phyloP scores from a whole-genome alignment of 2,329 filamentous ascomycete genomes.

The Rhynchosporium agropyri region DNA sequence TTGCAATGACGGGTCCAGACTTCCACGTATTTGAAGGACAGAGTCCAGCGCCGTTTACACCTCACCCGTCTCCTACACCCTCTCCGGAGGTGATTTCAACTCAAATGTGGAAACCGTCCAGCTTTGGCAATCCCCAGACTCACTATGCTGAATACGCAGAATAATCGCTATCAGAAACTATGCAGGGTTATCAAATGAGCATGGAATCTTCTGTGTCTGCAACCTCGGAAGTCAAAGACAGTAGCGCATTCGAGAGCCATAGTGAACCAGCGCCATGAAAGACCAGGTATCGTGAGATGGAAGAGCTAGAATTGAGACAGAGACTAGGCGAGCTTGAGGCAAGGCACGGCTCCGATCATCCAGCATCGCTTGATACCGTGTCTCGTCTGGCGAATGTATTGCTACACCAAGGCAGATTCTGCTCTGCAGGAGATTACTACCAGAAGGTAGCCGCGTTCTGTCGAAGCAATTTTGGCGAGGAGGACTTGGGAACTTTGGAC shows the following conservation, averaged over 20 bases:
- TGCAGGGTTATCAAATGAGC: not conserved
- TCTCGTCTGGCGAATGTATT: constrained; percentile 1
- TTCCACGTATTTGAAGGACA: not conserved
- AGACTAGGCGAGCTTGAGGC: not conserved
- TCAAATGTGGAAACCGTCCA: not conserved
- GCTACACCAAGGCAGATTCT: not conserved
- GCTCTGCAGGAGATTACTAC: not conserved
- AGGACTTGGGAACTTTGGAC: not conserved
- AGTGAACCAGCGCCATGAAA: not conserved
- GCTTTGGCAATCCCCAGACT: not conserved
- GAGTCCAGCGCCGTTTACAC: constrained; percentile 15
- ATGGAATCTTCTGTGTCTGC: not conserved
- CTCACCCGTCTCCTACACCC: constrained; percentile 1
- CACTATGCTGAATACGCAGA: not conserved
- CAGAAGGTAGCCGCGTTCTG: not conserved
- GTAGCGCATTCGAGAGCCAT: not conserved
- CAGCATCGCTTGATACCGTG: constrained; percentile 7
- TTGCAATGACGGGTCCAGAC: not conserved
- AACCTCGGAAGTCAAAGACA: not conserved
- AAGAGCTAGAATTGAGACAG: constrained; percentile 12
- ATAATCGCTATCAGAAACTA: not conserved
- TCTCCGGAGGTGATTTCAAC: not conserved
- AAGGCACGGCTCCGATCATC: constrained; percentile 1
- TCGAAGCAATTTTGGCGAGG: not conserved
- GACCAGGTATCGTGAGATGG: constrained; percentile 13